A percentile compares a stretch with the other conserved stretches of the same genome.
Evolutionary conservation across 2,329 filamentous ascomycete species (phyloP).

Genomic region (Aureobasidium sp.): DNA sequence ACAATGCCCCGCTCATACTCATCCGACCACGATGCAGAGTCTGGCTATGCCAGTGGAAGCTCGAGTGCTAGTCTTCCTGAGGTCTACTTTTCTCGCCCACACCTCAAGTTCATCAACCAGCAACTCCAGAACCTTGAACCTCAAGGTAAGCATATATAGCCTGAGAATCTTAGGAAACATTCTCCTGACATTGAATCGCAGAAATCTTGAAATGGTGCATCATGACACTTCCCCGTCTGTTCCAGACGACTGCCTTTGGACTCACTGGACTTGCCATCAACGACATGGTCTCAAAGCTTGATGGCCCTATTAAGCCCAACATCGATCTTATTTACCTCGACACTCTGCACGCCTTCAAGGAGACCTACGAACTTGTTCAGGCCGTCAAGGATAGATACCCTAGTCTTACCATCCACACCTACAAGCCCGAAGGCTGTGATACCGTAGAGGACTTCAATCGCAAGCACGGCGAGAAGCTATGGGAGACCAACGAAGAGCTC

Average conservation of each 20-base stretch:
- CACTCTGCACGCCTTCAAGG: constrained; percentile 46
- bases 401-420: constrained; percentile 74
- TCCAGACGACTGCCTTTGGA: constrained; percentile 46
- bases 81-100: constrained; percentile 77
- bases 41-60: constrained; percentile 71
- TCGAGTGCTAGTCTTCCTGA: constrained; percentile 62
- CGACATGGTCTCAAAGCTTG: constrained; percentile 67
- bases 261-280: constrained; percentile 47
- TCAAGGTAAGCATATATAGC: constrained; percentile 45
- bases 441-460: constrained; percentile 71
- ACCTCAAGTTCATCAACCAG: constrained; percentile 83
- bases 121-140: constrained; percentile 84
- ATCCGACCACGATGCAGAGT: constrained; percentile 52
- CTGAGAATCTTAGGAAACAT: background rate
- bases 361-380: constrained; percentile 49
- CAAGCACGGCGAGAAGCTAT: constrained; percentile 74
- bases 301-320: constrained; percentile 50
- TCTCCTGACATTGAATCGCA: constrained; percentile 28
- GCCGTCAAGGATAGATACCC: constrained; percentile 70
- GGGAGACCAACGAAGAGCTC: constrained; percentile 76
- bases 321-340: constrained; percentile 50
- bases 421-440: constrained; percentile 72
- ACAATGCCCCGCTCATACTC: constrained; percentile 20
- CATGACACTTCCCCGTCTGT: constrained; percentile 81
- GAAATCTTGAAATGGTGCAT: constrained; percentile 91